These are phyloP conservation scores for Schizophyllum commune DNA, from an alignment of 1,284 basidiomycete species.

Conservation along the genomic window DNA sequence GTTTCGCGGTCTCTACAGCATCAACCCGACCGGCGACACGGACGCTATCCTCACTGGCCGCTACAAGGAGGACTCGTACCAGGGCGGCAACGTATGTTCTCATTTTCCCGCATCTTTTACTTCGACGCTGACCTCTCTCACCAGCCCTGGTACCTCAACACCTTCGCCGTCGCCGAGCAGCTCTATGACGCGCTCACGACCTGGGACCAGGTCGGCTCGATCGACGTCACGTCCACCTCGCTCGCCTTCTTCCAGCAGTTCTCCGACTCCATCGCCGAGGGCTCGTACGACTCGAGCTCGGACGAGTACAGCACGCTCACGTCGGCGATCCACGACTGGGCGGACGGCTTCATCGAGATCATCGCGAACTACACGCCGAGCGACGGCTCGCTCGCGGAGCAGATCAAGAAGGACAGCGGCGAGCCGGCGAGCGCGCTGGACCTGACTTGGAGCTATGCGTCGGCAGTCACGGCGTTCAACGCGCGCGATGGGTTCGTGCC, in stretches of 20 bases:
- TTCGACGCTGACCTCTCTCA: conserved; percentile 10
- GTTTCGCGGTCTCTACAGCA: conserved; percentile 42
- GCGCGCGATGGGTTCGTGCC: conserved; percentile 38
- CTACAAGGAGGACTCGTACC: conserved; percentile 51
- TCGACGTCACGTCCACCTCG: conserved; percentile 48
- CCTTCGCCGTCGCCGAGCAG: conserved; percentile 60
- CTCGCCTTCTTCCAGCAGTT: conserved; percentile 59
- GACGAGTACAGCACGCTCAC: conserved; percentile 39
- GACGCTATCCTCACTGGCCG: conserved; percentile 44
- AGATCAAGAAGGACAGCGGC: conserved; percentile 41
- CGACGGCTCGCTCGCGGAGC: conserved; percentile 47
- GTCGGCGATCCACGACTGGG: conserved; percentile 38
- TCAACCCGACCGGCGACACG: conserved; percentile 36
- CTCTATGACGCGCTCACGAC: conserved; percentile 57
- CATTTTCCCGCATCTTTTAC: not conserved
- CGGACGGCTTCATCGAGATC: conserved; percentile 53
- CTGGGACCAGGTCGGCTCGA: conserved; percentile 42
- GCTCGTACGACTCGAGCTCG: conserved; percentile 40
- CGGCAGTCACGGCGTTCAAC: conserved; percentile 43
- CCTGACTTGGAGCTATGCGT: conserved; percentile 63
- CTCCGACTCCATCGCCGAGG: conserved; percentile 31
- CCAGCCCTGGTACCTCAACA: conserved; percentile 66
- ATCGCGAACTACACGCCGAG: conserved; percentile 49
- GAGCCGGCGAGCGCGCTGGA: conserved; percentile 45
- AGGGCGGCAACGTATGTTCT: conserved; percentile 38